Evolutionary conservation across 2,329 filamentous ascomycete genomes (phyloP).

Genomic region (Xylariaceae sp.): DNA sequence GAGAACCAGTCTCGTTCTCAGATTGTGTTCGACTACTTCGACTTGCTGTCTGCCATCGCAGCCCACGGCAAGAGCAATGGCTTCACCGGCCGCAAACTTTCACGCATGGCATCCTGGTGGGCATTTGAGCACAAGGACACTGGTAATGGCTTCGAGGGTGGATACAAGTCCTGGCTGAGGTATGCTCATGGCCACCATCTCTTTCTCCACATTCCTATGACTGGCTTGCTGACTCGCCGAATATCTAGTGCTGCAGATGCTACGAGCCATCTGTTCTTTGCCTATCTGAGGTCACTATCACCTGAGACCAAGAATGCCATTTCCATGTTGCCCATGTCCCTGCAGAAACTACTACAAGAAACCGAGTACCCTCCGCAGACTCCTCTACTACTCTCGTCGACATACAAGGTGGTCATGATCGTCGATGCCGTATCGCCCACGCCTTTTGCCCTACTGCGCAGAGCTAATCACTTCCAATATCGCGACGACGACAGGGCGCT

Average conservation of each 20-base stretch:
- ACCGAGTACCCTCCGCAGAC: constrained; percentile 89
- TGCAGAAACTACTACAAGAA: constrained; percentile 86
- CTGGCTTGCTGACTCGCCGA: constrained; percentile 29
- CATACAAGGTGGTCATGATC: constrained; percentile 92
- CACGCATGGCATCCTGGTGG: constrained; percentile 97
- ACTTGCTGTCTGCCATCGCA: constrained; percentile 84
- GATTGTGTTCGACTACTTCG: constrained; percentile 96
- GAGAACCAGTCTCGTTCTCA: constrained; percentile 80
- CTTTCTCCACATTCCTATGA: background rate
- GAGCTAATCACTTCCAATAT: constrained; percentile 94
- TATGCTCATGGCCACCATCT: constrained; percentile 40
- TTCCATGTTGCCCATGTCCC: constrained; percentile 79
- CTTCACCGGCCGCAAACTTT: constrained; percentile 88
- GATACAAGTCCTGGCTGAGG: constrained; percentile 85
- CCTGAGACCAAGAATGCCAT: constrained; percentile 75
- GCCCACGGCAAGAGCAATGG: constrained; percentile 93
- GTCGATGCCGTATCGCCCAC: constrained; percentile 93
- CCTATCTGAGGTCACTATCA: constrained; percentile 85
- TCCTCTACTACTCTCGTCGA: constrained; percentile 75
- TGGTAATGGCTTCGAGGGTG: constrained; percentile 88
- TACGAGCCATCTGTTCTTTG: constrained; percentile 95
- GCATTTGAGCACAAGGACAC: constrained; percentile 89
- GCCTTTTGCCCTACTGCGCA: constrained; percentile 83
- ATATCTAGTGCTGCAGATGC: constrained; percentile 81
- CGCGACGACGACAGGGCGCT: constrained; percentile 83